Evolutionary conservation across 805 yeast genomes (phyloP), one percentile per base, ranked within the genome.

Genomic region (Wickerhamiella nectarea): DNA sequence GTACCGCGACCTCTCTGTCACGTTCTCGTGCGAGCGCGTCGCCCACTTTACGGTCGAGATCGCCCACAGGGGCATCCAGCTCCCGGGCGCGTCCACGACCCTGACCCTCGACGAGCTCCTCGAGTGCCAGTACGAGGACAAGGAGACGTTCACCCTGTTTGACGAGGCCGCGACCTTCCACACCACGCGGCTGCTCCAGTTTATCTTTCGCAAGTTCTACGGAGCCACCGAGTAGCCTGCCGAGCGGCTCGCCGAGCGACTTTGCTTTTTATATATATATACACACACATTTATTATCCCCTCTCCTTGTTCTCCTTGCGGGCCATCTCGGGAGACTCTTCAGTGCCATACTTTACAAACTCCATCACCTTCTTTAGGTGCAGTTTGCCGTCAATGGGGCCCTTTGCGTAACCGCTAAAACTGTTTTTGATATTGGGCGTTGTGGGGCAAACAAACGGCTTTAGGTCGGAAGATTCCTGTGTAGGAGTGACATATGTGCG

Each of bases 401-500:
- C 89, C 25, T 29, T 17, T 22, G 59, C 52, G 59, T 72, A 89
- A 5, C 95, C 95, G 44, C 66, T 65, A 58, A 67, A 85, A 26
- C 69, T 67, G 58, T 85, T 86, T 50, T 66, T 69, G 38, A 86
- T 71, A 53, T 74, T 72, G 8, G 94, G 87, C 7, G 78, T 71
- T 41, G 76, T 76, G 17, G 79, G 76, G 36, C 85, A 77, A 3
- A 86, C 94, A 40, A 84, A 69, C 3, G 97, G 87, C 55, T 74
- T 79, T 49, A 89, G 67, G 37, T 56, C 52, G 4, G 63, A 52
- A 8, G 48, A 25, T 11, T 53, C 52, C 10, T 64, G 54, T 14
- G 59, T 66, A 4, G 98, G 98, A 8, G 77, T 85, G 2, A 83
- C 94, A 62, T 78, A 91, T 0, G 97, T 85, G 55, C 95, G 72